These are phyloP conservation scores for Eucalyptus pumila DNA, from an alignment of 345 rosid genomes.

Conservation along the genomic window DNA sequence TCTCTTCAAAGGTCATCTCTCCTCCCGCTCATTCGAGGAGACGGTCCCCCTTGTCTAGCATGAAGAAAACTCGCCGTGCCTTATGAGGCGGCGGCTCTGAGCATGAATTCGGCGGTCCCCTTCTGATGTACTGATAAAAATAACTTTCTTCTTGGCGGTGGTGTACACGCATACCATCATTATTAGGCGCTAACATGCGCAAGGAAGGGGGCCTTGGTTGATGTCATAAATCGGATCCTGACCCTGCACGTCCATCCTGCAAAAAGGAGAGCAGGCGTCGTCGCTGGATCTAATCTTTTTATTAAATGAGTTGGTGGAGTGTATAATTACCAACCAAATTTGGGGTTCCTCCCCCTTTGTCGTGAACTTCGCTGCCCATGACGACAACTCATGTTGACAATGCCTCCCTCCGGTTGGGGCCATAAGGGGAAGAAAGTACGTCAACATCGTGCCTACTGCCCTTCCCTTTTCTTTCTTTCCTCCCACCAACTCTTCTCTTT, in stretches of 20 bases:
- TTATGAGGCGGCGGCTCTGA: background rate
- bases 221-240: background rate
- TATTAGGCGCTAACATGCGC: background rate
- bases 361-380: background rate
- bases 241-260: background rate
- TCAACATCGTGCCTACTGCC: background rate
- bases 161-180: background rate
- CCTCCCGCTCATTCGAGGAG: background rate
- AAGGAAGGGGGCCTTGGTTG: background rate
- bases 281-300: background rate
- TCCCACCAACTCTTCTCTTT: background rate
- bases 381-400: background rate
- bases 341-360: background rate
- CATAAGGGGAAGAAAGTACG: background rate
- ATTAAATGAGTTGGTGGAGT: background rate
- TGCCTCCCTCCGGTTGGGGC: background rate
- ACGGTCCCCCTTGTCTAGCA: background rate
- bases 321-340: background rate
- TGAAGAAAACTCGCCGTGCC: background rate
- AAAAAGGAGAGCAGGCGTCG: background rate
- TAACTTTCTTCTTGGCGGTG: background rate
- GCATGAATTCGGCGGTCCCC: background rate
- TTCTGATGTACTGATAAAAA: background rate
- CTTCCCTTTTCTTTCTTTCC: background rate
- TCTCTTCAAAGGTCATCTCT: background rate